Evolutionary conservation across 805 yeast genomes (phyloP), one percentile per base, ranked within the genome.

Genomic region (Saturnispora halmiae): DNA sequence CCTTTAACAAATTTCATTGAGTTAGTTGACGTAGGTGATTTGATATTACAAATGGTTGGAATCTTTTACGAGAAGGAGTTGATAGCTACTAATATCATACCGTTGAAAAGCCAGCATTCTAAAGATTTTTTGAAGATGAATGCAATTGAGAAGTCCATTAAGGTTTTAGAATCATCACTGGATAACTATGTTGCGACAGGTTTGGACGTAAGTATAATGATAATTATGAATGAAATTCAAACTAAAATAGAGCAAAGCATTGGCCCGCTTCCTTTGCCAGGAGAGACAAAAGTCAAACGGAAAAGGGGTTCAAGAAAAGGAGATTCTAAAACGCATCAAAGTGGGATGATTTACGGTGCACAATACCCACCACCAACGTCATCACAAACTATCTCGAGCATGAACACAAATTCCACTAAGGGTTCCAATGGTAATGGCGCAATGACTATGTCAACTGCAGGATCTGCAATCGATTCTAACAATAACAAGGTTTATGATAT

Each of bases 101-200:
- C 40, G 11, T 42, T 42, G 14, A 56, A 54, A 21, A 48, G 51
- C 4, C 77, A 79, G 50, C 73, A 77, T 41, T 82, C 80, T 47
- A 70, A 73, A 43, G 94, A 92, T 46, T 84, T 88, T 52, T 67
- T 86, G 40, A 79, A 84, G 45, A 72, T 90, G 6, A 74, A 86
- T 36, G 84, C 80, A 51, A 73, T 79, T 30, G 94, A 92, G 54
- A 83, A 86, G 54, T 50, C 59, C 0, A 57, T 63, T 16, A 48
- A 48, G 20, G 73, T 72, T 43, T 74, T 92, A 46, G 98, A 92
- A 54, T 75, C 75, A 6, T 65, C 77, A 61, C 72, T 92, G 9
- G 98, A 92, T 59, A 84, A 77, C 40, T 81, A 72, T 54, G 96
- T 92, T 15, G 98, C 97, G 0, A 83, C 82, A 53, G 98, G 98